Evolutionary conservation across 768 basidiomycete species (phyloP), one percentile per base, ranked within the genome.

Genomic region (Russula sp.): DNA sequence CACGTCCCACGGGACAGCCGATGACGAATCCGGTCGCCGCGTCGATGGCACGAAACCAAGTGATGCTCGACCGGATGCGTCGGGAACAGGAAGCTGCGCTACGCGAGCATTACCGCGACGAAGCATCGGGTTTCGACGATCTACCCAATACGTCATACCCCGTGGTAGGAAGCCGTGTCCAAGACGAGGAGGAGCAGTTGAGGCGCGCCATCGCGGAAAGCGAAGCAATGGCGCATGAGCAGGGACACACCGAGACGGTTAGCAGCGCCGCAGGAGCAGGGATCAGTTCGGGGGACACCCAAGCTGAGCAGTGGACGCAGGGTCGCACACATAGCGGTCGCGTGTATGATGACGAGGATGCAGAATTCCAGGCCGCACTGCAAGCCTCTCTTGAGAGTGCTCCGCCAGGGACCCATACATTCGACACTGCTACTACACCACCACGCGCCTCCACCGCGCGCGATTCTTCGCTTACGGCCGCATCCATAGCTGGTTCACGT

Each of bases 291-390:
- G 60, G 45, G 11, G 13, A 8, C 14, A 45, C 18, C 45, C 34
- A 45, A 29, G 48, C 62, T 43, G 46, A 48, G 1, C 48, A n/a
- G 16, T 60, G 36, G 42, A 35, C 50, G 41, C 35, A 47, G n/a
- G 51, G 29, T 22, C 66, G 14, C 20, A 20, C 22, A 14, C 66
- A 36, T 5, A 56, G 55, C 34, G 62, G 78, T 54, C 75, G 83
- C 49, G 81, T 86, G 42, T 85, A 90, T 66, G 93, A 94, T 64
- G 93, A 95, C 65, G 93, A 94, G 54, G 93, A 96, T 67, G 83
- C 82, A 25, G 87, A 90, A 67, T 74, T 96, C 49, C 93, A 95
- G 73, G 93, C 92, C 11, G 93, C 93, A 5, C 76, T 96, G 51
- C 85, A 77, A 69, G 93, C 91, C 2, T 93, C 92, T 41, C 75